A percentile compares a stretch with the other conserved stretches of the same genome.
Conservation (phyloP, 1,139 yeast genomes). For the Komagataea norvegica region DNA sequence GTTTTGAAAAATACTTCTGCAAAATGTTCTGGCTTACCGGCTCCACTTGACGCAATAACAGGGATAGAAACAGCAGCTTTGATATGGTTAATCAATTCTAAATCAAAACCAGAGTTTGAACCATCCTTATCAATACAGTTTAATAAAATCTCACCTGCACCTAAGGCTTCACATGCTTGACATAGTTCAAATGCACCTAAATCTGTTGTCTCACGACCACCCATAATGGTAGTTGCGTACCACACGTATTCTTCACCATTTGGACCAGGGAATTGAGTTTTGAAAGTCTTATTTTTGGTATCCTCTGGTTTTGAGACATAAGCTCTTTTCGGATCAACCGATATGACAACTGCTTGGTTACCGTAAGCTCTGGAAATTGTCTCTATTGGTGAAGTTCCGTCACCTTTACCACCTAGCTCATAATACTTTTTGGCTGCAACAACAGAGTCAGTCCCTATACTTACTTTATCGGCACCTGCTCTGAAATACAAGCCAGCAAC, state of each 20-base stretch:
- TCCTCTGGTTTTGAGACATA: conserved; percentile 60
- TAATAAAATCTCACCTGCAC: conserved; percentile 93
- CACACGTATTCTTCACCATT: conserved; percentile 84
- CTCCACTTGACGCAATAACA: conserved; percentile 96
- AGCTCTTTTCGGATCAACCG: conserved; percentile 90
- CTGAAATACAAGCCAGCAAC: conserved; percentile 89
- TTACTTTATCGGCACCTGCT: conserved; percentile 96
- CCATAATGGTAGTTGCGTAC: conserved; percentile 93
- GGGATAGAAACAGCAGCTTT: conserved; percentile 78
- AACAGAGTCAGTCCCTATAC: conserved; percentile 97
- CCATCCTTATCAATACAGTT: conserved; percentile 98
- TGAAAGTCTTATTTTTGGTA: conserved; percentile 59
- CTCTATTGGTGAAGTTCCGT: conserved; percentile 84
- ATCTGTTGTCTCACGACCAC: conserved; percentile 88
- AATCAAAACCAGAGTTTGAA: conserved; percentile 84
- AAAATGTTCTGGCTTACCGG: conserved; percentile 89
- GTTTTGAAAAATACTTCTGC: conserved; percentile 79
- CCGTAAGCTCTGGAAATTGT: conserved; percentile 90
- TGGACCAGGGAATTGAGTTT: conserved; percentile 62
- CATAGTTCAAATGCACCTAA: conserved; percentile 89
- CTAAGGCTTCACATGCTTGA: conserved; percentile 81
- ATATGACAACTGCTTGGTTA: conserved; percentile 92
- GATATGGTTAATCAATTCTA: conserved; percentile 74
- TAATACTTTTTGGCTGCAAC: conserved; percentile 80
- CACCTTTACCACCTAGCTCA: conserved; percentile 48